A percentile compares a stretch with the other conserved stretches of the same genome.
phyloP scores from a whole-genome alignment of 805 yeast genomes.

The Cyberlindnera samutprakarnensis region DNA sequence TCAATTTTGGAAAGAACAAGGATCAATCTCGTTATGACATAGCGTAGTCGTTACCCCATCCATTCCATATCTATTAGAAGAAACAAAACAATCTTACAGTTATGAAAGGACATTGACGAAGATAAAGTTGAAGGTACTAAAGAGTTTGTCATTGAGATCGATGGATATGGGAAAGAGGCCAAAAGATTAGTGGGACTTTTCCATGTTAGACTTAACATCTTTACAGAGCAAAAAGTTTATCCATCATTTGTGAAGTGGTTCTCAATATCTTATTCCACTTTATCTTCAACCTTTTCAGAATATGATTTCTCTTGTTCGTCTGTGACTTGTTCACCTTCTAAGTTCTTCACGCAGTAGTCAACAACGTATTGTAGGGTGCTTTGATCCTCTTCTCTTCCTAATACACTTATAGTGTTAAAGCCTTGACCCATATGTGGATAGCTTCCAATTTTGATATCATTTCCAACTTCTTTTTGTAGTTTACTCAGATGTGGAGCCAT shows the following conservation, averaged over 20 bases:
- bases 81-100: conserved; percentile 21
- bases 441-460: conserved; percentile 64
- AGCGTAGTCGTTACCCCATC: conserved; percentile 37
- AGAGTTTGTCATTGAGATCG: conserved; percentile 18
- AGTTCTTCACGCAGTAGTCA: conserved; percentile 32
- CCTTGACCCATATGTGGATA: conserved; percentile 71
- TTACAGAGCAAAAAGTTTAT: neutral
- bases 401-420: conserved; percentile 63
- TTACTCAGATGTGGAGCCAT: conserved; percentile 57
- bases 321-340: conserved; percentile 52
- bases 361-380: conserved; percentile 38
- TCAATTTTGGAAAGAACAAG: conserved; percentile 35
- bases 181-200: conserved; percentile 27
- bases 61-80: conserved; percentile 28
- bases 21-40: conserved; percentile 35
- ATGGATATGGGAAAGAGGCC: conserved; percentile 20
- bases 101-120: conserved; percentile 12
- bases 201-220: conserved; percentile 46
- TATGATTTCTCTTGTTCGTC: conserved; percentile 43
- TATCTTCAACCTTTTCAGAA: conserved; percentile 2
- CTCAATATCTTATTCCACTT: too few species aligned
- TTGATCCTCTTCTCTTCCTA: conserved; percentile 43
- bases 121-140: conserved; percentile 23
- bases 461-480: conserved; percentile 36
- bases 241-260: neutral